A percentile compares a stretch with the other conserved stretches of the same genome.
Evolutionary conservation across 106 monocot genomes (phyloP).

Genomic region (Dactylorhiza incarnata): DNA sequence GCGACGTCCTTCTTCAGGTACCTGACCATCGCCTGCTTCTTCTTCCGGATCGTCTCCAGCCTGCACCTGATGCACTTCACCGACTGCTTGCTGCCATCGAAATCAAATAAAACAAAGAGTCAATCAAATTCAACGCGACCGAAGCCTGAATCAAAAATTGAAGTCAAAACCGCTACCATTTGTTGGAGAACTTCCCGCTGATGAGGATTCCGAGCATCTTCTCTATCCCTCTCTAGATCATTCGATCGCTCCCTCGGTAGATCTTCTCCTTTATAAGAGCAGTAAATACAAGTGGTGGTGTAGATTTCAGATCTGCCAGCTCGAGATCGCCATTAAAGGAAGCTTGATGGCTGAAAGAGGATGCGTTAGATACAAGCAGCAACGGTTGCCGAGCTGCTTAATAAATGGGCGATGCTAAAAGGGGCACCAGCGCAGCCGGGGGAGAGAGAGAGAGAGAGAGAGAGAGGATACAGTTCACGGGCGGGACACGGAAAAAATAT

Average conservation of each 20-base stretch:
- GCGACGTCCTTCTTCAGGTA: constrained; percentile 74
- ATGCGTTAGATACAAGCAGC: too few species aligned
- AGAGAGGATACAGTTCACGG: too few species aligned
- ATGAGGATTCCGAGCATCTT: constrained; percentile 64
- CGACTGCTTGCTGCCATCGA: constrained; percentile 57
- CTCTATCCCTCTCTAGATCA: neutral
- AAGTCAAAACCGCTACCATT: constrained; percentile 38
- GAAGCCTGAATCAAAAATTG: neutral
- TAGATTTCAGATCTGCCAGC: too few species aligned
- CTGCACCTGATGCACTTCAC: constrained; percentile 55
- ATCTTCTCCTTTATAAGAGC: too few species aligned
- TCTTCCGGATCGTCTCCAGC: constrained; percentile 50
- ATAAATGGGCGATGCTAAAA: too few species aligned
- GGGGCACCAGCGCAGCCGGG: too few species aligned
- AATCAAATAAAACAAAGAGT: neutral
- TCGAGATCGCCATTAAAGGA: too few species aligned
- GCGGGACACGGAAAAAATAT: too few species aligned
- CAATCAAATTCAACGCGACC: neutral
- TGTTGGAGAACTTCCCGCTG: constrained; percentile 61
- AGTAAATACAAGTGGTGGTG: too few species aligned
- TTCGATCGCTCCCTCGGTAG: neutral
- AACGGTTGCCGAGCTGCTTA: too few species aligned
- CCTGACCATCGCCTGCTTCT: constrained; percentile 57
- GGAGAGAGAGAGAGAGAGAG: too few species aligned
- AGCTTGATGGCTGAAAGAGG: too few species aligned